Evolutionary conservation across 2,329 filamentous ascomycete species (phyloP).

Genomic region (Colletotrichum endophyticum): DNA sequence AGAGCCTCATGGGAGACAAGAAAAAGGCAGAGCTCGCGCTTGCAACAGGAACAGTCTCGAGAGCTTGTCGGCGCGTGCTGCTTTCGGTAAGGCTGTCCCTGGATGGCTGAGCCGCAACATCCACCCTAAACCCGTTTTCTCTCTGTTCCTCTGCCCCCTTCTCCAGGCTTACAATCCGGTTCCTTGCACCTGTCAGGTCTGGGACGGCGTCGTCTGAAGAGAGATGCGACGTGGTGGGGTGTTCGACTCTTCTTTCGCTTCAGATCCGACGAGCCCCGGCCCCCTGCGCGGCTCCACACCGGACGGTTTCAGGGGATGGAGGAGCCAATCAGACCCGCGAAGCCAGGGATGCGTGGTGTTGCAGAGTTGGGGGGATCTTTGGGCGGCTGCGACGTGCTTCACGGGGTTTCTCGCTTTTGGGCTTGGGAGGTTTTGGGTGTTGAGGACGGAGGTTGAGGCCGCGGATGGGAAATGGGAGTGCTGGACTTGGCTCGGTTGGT

Average conservation of each 20-base stretch:
- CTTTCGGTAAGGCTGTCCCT: slow-evolving; percentile 8
- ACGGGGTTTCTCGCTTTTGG: background rate
- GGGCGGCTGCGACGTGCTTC: background rate
- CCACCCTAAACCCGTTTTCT: background rate
- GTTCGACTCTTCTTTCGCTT: slow-evolving; percentile 2
- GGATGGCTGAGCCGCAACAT: background rate
- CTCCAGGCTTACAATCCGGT: background rate
- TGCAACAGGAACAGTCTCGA: slow-evolving; percentile 15
- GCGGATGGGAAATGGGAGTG: background rate
- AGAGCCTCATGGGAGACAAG: background rate
- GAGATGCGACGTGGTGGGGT: background rate
- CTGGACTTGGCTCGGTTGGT: background rate
- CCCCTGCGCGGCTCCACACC: background rate
- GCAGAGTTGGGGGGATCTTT: background rate
- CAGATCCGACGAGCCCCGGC: slow-evolving; percentile 5
- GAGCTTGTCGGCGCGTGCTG: background rate
- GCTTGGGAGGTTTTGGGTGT: background rate
- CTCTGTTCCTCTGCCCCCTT: background rate
- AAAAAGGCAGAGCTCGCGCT: background rate
- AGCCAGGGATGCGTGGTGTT: background rate
- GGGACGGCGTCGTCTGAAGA: background rate
- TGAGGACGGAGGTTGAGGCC: background rate
- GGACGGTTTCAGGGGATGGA: background rate
- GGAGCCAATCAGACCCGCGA: background rate
- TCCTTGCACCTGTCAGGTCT: background rate